Percentiles rank a stretch among this genome's conserved stretches.
Conservation (phyloP, 2,329 filamentous ascomycete species). For the Nannizziopsis arthrosporioides region DNA sequence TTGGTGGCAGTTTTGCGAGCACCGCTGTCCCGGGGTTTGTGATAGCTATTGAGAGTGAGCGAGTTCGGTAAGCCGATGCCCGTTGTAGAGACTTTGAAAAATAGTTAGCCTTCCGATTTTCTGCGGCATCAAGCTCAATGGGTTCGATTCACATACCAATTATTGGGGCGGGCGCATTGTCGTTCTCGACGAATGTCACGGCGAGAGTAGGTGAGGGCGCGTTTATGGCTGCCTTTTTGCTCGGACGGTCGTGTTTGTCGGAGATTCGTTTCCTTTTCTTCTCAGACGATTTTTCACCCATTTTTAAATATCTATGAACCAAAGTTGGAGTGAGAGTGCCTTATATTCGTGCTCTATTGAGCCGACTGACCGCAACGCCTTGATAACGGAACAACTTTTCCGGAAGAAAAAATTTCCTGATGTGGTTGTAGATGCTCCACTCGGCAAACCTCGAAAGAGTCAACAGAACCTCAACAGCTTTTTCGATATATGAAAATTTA, state of each 20-base stretch:
- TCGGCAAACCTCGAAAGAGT: too few species aligned
- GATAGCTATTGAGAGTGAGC: conserved; percentile 31
- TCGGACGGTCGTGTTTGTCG: conserved; percentile 34
- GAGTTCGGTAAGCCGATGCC: conserved; percentile 20
- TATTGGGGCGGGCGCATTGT: conserved; percentile 39
- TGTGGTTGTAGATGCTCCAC: background rate
- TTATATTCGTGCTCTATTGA: background rate
- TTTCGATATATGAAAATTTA: too few species aligned
- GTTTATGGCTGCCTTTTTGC: conserved; percentile 38
- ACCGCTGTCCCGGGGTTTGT: conserved; percentile 38
- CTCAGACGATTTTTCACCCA: conserved; percentile 28
- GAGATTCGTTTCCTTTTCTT: conserved; percentile 43
- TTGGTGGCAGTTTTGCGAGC: conserved; percentile 22
- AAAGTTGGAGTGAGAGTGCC: background rate
- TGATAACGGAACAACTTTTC: background rate
- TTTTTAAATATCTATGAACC: conserved; percentile 14
- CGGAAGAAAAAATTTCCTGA: conserved; percentile 7
- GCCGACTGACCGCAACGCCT: background rate
- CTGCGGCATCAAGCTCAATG: background rate
- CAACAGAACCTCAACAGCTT: too few species aligned
- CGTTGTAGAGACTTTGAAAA: conserved; percentile 20
- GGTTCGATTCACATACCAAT: conserved; percentile 31
- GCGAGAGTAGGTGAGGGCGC: conserved; percentile 31
- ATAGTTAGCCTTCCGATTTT: background rate
- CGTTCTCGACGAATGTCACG: conserved; percentile 38